phyloP scores from a whole-genome alignment of 2,329 filamentous ascomycete genomes.

The Westerdykella ornata region DNA sequence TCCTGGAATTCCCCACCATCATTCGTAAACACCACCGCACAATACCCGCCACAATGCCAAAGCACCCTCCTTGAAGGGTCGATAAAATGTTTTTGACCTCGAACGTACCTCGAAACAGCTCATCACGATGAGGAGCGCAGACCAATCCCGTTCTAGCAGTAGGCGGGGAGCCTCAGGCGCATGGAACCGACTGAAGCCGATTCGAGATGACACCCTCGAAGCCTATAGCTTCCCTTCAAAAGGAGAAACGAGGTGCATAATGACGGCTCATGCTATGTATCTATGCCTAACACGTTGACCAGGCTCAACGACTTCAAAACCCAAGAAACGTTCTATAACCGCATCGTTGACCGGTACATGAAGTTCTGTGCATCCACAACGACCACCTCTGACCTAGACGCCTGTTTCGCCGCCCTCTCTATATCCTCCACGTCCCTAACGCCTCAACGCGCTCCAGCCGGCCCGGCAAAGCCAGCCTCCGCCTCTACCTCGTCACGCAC shows the following conservation, averaged over 20 bases:
- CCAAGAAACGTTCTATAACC: constrained; percentile 80
- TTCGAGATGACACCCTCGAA: constrained; percentile 69
- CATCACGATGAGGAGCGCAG: constrained; percentile 25
- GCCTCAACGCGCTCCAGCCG: constrained; percentile 3
- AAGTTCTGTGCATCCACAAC: constrained; percentile 73
- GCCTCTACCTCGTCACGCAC: constrained; percentile 10
- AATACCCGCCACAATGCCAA: constrained; percentile 12
- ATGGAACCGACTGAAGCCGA: constrained; percentile 56
- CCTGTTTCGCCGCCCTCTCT: constrained; percentile 63
- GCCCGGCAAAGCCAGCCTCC: constrained; percentile 5
- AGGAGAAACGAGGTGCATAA: constrained; percentile 69
- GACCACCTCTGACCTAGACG: constrained; percentile 64
- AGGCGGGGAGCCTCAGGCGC: constrained; percentile 35
- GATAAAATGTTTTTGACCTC: no score
- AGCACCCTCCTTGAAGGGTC: constrained; percentile 8
- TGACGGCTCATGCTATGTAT: not conserved
- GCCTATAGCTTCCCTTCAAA: constrained; percentile 82
- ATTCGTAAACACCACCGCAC: no score
- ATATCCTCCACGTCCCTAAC: constrained; percentile 9
- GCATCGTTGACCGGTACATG: constrained; percentile 84
- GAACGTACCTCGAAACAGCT: not conserved
- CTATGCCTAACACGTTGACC: constrained; percentile 3
- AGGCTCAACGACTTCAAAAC: constrained; percentile 58
- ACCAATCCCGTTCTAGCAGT: constrained; percentile 30
- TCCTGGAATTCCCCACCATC: constrained; percentile 1